These are phyloP conservation scores for Plantago ovata DNA, from an alignment of 257 asterid genomes.

Conservation along the genomic window DNA sequence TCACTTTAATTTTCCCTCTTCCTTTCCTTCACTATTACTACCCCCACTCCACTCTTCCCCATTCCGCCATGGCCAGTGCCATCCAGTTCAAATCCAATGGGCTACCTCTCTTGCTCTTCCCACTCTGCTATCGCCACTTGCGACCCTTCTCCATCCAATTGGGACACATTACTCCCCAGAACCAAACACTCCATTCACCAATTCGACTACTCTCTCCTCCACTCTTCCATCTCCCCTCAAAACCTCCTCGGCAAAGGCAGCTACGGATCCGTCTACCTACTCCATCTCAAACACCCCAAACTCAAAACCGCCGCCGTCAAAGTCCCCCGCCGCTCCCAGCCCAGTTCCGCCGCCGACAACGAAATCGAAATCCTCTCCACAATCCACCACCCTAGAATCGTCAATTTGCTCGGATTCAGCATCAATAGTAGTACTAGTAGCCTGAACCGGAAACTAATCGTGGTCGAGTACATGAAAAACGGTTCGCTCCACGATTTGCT, in stretches of 20 bases:
- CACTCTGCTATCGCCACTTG: constrained; percentile 69
- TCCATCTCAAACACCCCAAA: constrained; percentile 32
- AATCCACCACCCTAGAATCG: constrained; percentile 54
- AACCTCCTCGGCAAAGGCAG: constrained; percentile 83
- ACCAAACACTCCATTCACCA: constrained; percentile 20
- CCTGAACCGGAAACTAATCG: constrained; percentile 40
- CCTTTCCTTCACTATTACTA: constrained; percentile 31
- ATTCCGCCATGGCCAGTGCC: constrained; percentile 36
- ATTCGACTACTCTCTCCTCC: constrained; percentile 55
- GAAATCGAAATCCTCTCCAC: constrained; percentile 72
- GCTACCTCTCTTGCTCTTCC: constrained; percentile 64
- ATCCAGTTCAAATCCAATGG: constrained; percentile 39
- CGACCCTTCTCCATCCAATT: constrained; percentile 47
- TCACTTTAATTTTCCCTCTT: constrained; percentile 9
- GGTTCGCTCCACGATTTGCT: constrained; percentile 66
- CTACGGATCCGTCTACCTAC: constrained; percentile 72
- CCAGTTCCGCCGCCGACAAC: constrained; percentile 38
- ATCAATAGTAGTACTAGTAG: constrained; percentile 30
- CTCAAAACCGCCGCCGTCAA: constrained; percentile 59
- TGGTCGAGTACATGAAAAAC: constrained; percentile 82
- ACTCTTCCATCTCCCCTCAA: constrained; percentile 50
- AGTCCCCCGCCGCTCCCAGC: constrained; percentile 29
- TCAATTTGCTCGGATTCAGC: constrained; percentile 64
- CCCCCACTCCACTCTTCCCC: constrained; percentile 17
- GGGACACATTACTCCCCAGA: constrained; percentile 32